Base-by-base conservation (phyloP, 495 filamentous ascomycete species). In the Pseudotulostoma volvatum region DNA sequence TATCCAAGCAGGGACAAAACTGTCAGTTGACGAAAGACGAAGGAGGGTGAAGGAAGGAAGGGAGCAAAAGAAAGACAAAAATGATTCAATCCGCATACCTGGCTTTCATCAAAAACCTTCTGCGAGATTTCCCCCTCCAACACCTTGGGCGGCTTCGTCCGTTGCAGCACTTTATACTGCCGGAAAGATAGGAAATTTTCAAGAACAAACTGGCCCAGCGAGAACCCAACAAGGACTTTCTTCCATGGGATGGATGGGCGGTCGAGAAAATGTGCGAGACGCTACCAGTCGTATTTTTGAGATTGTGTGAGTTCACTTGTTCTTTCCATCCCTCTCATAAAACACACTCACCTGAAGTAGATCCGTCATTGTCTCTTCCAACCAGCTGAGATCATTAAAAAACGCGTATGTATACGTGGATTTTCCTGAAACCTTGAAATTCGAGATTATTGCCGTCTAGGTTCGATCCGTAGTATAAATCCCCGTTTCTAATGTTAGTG, bases 231-330 rank as follows among this genome's bases (percentile, higher is more conserved):
- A 49, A 97, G 84, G 42, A 97, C 74, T 52, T 72, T 77, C 77
- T 96, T 97, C 90, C 90, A 97, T 38, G 92, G 88, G 64, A 96
- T 90, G 46, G 79, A 64, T 38, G 90, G 88, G 48, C 82, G 76
- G 67, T 97, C 92, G 34, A 96, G 77, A 53, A 77, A 73, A 57
- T 74, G 71, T 48, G 84, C 82, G 41, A 96, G 74, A 66, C 83
- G 79, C 88, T 94, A 55, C 44, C 44, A 31, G 30, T 28, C 23
- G 11, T 28, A 28, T 5, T 5, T 28, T 28, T 5, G 23, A 28
- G 23, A 28, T 5, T 11, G 11, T 11, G 5, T 5, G 11, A 28
- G 23, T 5, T 5, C 23, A 28, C 11, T 5, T 5, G 23, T 28
- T 28, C 11, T n/a, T n/a, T n/a, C n/a, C n/a, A n/a, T n/a, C n/a